These are phyloP conservation scores for Xanthoconium purpureum DNA, from an alignment of 768 basidiomycete genomes.

Conservation along the genomic window DNA sequence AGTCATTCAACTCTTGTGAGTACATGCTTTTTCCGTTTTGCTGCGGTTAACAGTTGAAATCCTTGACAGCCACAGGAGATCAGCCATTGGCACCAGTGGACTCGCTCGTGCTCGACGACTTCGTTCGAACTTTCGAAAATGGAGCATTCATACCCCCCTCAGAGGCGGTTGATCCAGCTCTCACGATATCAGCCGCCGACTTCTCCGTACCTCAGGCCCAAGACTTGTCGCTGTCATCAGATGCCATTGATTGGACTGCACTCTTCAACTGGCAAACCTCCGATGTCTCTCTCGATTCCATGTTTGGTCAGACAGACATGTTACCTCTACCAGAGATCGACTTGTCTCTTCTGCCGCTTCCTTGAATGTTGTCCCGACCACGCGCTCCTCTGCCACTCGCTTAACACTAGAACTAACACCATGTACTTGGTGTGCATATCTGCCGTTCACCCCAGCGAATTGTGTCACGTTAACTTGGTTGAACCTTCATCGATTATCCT, in stretches of 20 bases:
- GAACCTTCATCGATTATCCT: no score
- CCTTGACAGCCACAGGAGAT: background rate
- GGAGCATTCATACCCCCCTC: background rate
- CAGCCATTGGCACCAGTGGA: background rate
- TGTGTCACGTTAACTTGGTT: no score
- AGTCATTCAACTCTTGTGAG: background rate
- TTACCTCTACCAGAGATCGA: constrained; percentile 2
- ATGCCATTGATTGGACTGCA: constrained; percentile 12
- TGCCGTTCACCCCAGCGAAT: no score
- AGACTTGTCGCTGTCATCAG: background rate
- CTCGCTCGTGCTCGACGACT: background rate
- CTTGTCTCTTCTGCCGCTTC: constrained; percentile 6
- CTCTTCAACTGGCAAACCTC: background rate
- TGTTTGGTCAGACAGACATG: background rate
- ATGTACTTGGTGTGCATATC: background rate
- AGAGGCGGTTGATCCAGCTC: background rate
- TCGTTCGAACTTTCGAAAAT: constrained; percentile 3
- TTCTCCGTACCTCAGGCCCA: background rate
- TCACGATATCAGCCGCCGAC: background rate
- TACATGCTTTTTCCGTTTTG: background rate
- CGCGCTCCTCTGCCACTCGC: background rate
- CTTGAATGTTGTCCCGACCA: background rate
- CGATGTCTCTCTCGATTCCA: background rate
- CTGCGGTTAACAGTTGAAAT: background rate
- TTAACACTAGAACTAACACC: background rate